A percentile compares a stretch with the other conserved stretches of the same genome.
These are phyloP conservation scores for Hypoxylon subgilvum DNA, from an alignment of 495 filamentous ascomycete species.

Conservation along the genomic window DNA sequence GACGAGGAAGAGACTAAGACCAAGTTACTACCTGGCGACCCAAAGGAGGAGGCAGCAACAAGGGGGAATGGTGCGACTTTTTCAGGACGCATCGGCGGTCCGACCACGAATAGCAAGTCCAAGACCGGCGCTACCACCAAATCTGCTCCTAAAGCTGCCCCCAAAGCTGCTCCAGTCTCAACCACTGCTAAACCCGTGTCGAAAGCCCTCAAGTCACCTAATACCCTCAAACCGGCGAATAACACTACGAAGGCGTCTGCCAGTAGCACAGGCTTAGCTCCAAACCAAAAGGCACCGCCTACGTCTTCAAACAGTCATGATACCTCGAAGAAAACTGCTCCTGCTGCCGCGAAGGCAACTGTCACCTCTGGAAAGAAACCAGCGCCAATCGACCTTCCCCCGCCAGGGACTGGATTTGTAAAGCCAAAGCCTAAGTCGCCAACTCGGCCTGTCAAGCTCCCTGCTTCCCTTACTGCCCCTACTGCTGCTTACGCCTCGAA, in stretches of 20 bases:
- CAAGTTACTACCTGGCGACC: constrained; percentile 33
- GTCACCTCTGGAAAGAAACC: constrained; percentile 44
- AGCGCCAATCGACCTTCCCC: constrained; percentile 41
- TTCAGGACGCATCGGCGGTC: constrained; percentile 13
- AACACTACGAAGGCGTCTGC: constrained; percentile 37
- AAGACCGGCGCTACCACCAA: constrained; percentile 30
- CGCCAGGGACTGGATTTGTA: constrained; percentile 49
- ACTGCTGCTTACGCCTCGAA: constrained; percentile 68
- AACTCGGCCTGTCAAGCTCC: constrained; percentile 65
- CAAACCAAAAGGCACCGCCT: constrained; percentile 38
- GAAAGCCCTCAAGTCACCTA: constrained; percentile 48
- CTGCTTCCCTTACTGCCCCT: constrained; percentile 65
- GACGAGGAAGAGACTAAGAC: constrained; percentile 40
- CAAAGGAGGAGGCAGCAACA: constrained; percentile 34
- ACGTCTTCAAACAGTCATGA: constrained; percentile 38
- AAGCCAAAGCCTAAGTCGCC: constrained; percentile 71
- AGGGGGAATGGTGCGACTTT: constrained; percentile 24
- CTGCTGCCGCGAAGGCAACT: constrained; percentile 13
- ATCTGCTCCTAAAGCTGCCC: constrained; percentile 35
- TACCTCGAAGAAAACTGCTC: constrained; percentile 37
- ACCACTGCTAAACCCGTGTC: constrained; percentile 46
- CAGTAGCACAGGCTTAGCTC: constrained; percentile 35
- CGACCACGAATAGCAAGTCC: constrained; percentile 19
- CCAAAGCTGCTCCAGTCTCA: constrained; percentile 41
- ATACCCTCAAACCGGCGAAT: constrained; percentile 38